Conservation (phyloP, 805 yeast species). For the Jamesozyma hellenica region DNA sequence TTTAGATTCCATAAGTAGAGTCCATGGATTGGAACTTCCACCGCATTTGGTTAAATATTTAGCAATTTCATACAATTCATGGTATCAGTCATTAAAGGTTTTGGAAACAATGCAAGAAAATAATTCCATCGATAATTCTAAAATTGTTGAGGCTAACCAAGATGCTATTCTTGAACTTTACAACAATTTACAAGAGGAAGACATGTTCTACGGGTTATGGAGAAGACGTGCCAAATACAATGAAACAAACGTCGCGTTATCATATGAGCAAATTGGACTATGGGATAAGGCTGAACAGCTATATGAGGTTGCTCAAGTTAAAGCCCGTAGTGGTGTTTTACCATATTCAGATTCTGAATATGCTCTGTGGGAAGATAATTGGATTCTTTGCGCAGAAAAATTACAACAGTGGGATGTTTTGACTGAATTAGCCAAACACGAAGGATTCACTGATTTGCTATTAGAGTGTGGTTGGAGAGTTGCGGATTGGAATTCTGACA, state of each 20-base stretch:
- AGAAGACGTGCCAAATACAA: constrained; percentile 89
- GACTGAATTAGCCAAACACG: constrained; percentile 94
- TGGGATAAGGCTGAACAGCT: constrained; percentile 92
- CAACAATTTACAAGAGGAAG: constrained; percentile 82
- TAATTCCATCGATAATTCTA: constrained; percentile 56
- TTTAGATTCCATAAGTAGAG: constrained; percentile 70
- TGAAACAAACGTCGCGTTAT: constrained; percentile 85
- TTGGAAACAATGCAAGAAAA: constrained; percentile 58
- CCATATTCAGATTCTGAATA: constrained; percentile 96
- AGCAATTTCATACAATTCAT: constrained; percentile 77
- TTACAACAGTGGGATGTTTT: constrained; percentile 96
- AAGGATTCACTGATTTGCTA: constrained; percentile 88
- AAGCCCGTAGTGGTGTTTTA: constrained; percentile 87
- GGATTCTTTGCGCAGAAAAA: constrained; percentile 96
- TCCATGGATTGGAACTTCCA: constrained; percentile 71
- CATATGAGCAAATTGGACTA: constrained; percentile 88
- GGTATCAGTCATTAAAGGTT: constrained; percentile 83
- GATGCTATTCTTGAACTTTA: constrained; percentile 89
- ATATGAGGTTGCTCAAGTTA: constrained; percentile 93
- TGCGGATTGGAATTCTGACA: constrained; percentile 94
- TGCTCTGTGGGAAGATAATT: constrained; percentile 95
- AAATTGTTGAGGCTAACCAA: constrained; percentile 72
- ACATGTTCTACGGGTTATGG: constrained; percentile 97
- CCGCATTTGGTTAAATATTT: constrained; percentile 87
- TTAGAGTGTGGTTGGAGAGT: constrained; percentile 99